Percentiles rank a stretch among this genome's conserved stretches.
Conservation (phyloP, 225 moss, liverwort and hornwort species). For the Straminergon stramineum region DNA sequence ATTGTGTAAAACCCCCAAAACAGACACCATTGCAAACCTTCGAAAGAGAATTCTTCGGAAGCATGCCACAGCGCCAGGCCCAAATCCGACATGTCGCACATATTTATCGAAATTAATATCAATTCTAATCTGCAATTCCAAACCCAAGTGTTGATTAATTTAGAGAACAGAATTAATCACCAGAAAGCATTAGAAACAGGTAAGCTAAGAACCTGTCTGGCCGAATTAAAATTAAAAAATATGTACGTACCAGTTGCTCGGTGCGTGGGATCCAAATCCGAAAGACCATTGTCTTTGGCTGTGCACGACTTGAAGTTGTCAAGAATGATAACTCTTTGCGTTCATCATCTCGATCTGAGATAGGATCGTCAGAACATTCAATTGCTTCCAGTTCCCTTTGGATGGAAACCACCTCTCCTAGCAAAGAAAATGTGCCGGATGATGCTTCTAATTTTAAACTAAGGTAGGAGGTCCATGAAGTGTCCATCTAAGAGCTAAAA, state of each 20-base stretch:
- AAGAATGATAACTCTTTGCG: not conserved
- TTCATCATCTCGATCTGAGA: not conserved
- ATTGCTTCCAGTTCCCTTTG: conserved; percentile 23
- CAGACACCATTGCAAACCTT: conserved; percentile 14
- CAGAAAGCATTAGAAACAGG: not conserved
- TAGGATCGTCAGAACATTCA: not conserved
- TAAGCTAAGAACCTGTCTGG: not conserved
- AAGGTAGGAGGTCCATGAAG: no score
- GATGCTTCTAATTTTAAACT: conserved; percentile 7
- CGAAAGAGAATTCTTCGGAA: conserved; percentile 38
- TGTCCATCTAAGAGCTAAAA: no score
- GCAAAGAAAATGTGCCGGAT: conserved; percentile 14
- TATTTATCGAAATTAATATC: conserved; percentile 36
- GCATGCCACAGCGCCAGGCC: conserved; percentile 44
- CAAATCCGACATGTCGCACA: conserved; percentile 34
- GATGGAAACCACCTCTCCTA: conserved; percentile 42
- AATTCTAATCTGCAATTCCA: conserved; percentile 24
- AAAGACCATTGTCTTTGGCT: not conserved
- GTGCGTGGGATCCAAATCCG: conserved; percentile 17
- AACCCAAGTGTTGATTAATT: not conserved
- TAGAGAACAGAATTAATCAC: not conserved
- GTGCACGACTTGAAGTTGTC: not conserved
- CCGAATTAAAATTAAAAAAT: not conserved
- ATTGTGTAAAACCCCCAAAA: not conserved
- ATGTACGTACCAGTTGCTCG: conserved; percentile 11